A percentile compares a stretch with the other conserved stretches of the same genome.
These are phyloP conservation scores for Colletotrichum gigasporum DNA, from an alignment of 2,329 filamentous ascomycete species.

Conservation along the genomic window DNA sequence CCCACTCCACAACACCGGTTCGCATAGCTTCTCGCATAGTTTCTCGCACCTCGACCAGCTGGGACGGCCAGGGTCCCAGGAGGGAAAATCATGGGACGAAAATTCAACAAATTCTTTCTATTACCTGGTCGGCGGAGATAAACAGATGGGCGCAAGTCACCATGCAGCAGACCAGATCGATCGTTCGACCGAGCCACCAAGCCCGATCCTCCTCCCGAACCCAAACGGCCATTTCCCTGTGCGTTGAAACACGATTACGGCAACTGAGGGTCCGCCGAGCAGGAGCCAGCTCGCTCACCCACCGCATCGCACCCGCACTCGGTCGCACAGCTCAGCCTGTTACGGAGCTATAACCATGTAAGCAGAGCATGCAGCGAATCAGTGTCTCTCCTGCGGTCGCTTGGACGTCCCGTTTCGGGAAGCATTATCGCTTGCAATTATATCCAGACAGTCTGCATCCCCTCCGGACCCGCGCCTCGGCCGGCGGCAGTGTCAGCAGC, in stretches of 20 bases:
- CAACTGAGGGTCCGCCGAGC: conserved; percentile 4
- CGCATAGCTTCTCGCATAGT: conserved; percentile 29
- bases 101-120: background rate
- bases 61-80: conserved; percentile 15
- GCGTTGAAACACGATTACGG: conserved; percentile 26
- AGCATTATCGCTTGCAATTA: background rate
- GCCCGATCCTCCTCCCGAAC: conserved; percentile 1
- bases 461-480: conserved; percentile 1
- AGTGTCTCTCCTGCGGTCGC: conserved; percentile 10
- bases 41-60: conserved; percentile 8
- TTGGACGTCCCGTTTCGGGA: conserved; percentile 28
- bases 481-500: conserved; percentile 7
- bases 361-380: background rate
- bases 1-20: conserved; percentile 11
- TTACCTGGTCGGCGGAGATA: background rate
- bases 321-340: conserved; percentile 13
- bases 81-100: conserved; percentile 14
- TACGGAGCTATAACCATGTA: no score
- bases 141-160: conserved; percentile 3
- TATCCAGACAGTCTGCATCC: background rate
- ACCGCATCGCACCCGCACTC: conserved; percentile 25
- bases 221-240: conserved; percentile 22
- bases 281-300: conserved; percentile 14
- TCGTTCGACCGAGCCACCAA: background rate
- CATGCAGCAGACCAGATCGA: conserved; percentile 10